Evolutionary conservation across 345 rosid genomes (phyloP), one percentile per base, ranked within the genome.

Genomic region (Citrus reticulata): DNA sequence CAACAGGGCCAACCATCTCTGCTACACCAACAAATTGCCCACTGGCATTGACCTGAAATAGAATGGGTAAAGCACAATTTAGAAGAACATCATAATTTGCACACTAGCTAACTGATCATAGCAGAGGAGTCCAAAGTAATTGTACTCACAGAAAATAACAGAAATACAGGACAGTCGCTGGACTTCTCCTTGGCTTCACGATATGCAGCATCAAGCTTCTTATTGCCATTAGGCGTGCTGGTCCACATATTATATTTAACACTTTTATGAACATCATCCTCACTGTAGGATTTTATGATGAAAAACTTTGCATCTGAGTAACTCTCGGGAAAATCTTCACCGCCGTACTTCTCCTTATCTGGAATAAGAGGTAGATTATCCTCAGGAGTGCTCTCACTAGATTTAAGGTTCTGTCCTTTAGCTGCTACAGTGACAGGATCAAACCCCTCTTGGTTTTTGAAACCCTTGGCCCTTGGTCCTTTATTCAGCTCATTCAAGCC

Each of bases 241-340:
- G 96, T 83, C 98, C 98, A 93, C 42, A 89, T 87, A 60, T 83
- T 81, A 84, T 93, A 93, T 69, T 92, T 93, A 68, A 93, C 85
- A 78, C 96, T 89, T 80, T 92, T 93, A 72, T 93, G 98, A 70
- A 92, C 96, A 84, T 92, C 96, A 79, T 93, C 96, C 83, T 93
- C 96, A 5, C 95, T 93, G 82, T 92, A 92, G 0, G 96, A 92
- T 82, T 93, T 93, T 5, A 92, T 89, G 74, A 90, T 89, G 70
- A 89, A 93, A 78, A 93, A 90, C 54, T 88, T 91, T 2, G 92
- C 97, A 79, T 91, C 84, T 2, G 65, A 25, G 19, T 86, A 88
- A 24, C 83, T 84, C 65, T 82, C 93, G 2, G 84, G 91, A 80
- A 91, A 90, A 62, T 78, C 90, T 27, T 88, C 91, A 22, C 83